Evolutionary conservation across 1,284 basidiomycete genomes (phyloP).

Genomic region (Papiliotrema flavescens): DNA sequence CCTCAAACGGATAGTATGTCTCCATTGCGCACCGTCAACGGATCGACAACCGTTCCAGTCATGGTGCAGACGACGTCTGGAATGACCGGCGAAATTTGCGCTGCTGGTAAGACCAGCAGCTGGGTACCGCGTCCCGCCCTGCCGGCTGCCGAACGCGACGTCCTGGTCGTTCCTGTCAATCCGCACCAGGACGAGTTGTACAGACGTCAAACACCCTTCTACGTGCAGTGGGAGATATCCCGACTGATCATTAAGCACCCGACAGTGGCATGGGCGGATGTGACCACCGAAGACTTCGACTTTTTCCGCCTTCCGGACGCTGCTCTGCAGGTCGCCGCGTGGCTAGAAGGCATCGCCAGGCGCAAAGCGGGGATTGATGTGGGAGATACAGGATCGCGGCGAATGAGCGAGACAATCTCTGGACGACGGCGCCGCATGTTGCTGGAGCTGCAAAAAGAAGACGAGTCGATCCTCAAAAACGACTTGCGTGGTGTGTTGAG

Average conservation of each 20-base stretch:
- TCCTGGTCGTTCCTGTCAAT: constrained; percentile 16
- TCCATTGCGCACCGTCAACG: background rate
- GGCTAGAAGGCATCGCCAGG: no score
- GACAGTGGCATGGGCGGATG: constrained; percentile 9
- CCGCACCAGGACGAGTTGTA: constrained; percentile 15
- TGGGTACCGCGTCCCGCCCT: constrained; percentile 7
- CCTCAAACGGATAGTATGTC: background rate
- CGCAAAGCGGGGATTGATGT: no score
- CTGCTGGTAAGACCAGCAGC: no score
- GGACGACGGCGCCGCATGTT: background rate
- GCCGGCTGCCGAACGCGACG: constrained; percentile 5
- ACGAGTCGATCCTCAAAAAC: constrained; percentile 15
- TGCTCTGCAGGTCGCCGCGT: no score
- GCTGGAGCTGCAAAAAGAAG: constrained; percentile 29
- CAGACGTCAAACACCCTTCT: constrained; percentile 17
- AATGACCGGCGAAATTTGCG: background rate
- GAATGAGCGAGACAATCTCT: no score
- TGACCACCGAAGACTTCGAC: no score
- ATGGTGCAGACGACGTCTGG: background rate
- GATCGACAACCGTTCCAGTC: background rate
- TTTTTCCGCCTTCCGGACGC: no score
- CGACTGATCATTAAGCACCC: constrained; percentile 10
- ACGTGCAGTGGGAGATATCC: constrained; percentile 35
- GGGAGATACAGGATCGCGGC: no score
- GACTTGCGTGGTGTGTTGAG: constrained; percentile 15